Evolutionary conservation across 371 early-diverging fungal species (phyloP).

Genomic region (Syncephalastrum monosporum): DNA sequence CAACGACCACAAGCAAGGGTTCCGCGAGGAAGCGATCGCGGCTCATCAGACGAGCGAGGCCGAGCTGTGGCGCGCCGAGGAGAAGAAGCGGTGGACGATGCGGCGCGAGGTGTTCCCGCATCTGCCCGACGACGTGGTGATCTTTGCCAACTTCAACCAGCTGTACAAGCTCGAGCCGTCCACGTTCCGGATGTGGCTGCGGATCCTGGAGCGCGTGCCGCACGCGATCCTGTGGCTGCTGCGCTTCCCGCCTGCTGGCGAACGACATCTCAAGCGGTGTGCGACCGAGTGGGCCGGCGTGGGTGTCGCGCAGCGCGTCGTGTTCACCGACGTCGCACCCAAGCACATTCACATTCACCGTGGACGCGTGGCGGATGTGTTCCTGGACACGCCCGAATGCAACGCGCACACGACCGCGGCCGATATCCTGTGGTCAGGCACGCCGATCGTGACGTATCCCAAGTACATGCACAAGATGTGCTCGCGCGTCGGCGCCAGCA

Average conservation of each 20-base stretch:
- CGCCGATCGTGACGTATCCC: conserved; percentile 90
- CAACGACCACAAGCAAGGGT: conserved; percentile 92
- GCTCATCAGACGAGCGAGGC: not conserved
- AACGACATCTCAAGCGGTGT: conserved; percentile 67
- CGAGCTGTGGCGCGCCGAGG: conserved; percentile 71
- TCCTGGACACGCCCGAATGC: conserved; percentile 92
- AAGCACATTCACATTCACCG: conserved; percentile 93
- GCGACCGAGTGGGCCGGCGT: conserved; percentile 80
- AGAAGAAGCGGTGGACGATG: conserved; percentile 83
- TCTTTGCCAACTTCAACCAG: conserved; percentile 95
- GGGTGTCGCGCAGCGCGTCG: conserved; percentile 75
- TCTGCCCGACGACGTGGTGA: conserved; percentile 76
- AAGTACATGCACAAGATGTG: conserved; percentile 90
- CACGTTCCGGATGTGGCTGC: conserved; percentile 83
- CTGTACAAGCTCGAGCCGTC: conserved; percentile 87
- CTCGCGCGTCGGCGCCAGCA: conserved; percentile 86
- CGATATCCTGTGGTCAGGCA: conserved; percentile 93
- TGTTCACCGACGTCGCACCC: conserved; percentile 93
- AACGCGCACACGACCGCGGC: conserved; percentile 95
- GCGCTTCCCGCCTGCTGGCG: conserved; percentile 89
- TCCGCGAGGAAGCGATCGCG: conserved; percentile 66
- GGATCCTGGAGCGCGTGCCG: conserved; percentile 79
- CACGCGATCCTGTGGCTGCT: conserved; percentile 88
- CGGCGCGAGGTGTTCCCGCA: conserved; percentile 85
- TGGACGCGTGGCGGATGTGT: conserved; percentile 90